Base-by-base conservation (phyloP, 495 filamentous ascomycete genomes). In the Lophiotrema nucula region DNA sequence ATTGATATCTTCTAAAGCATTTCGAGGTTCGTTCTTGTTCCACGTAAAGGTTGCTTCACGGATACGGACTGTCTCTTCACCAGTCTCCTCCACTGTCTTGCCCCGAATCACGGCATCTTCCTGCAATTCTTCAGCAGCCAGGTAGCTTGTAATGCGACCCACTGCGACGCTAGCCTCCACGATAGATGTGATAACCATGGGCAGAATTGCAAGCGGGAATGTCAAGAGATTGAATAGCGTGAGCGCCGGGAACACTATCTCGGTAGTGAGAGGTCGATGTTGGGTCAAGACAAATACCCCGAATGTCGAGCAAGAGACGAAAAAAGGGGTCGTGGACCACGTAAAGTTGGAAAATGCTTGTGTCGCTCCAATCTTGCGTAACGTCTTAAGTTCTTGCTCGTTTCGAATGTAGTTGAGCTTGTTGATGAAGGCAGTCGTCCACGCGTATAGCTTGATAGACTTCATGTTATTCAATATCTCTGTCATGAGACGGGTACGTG, bases 381-480 rank as follows among this genome's bases (percentile, higher is more conserved):
- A 86, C 13, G 95, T 97, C 71, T 92, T 89, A 41, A 99, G 76
- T 73, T 99, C 95, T 66, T 88, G 81, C 60, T 98, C 92, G 73
- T 97, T 97, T 69, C 95, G 81, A 57, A 99, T 89, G 72, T 88
- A 86, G 71, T 88, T 96, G 35, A 99, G 82, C 72, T 95, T 97
- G 70, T 89, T 92, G 85, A 96, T 96, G 73, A 97, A 99, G 21
- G 95, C 90, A 22, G 83, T 85, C 35, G 91, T 89, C 95, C 95
- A 99, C 39, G 92, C 95, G 74, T 97, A 99, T 22, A 99, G 82
- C 74, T 99, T 97, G 76, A 97, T 97, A 69, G 88, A 92, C 76
- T 97, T 97, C 84, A 97, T 97, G 71, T 97, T 97, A 79, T 97
- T 97, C 67, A 97, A 75, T 58, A 99, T 97, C 75, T 99, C 95